phyloP scores from a whole-genome alignment of 352 stramenopile species.

The Globisporangium parvum region DNA sequence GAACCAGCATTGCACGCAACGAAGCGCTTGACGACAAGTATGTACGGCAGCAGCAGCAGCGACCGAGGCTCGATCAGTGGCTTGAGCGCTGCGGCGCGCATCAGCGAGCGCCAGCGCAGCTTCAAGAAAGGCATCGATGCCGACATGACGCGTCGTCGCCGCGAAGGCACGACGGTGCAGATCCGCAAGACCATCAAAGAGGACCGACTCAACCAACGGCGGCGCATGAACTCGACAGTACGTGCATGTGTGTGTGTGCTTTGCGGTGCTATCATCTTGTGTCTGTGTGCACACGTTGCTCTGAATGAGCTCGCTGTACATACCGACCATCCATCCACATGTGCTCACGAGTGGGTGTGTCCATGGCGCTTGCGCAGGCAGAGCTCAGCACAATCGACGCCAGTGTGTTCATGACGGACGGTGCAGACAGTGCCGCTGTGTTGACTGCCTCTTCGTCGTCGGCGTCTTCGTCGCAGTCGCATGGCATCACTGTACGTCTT shows the following conservation, averaged over 20 bases:
- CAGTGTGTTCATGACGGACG: not conserved
- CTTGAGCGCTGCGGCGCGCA: constrained; percentile 6
- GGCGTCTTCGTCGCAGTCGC: constrained; percentile 39
- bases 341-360: not conserved
- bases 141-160: constrained; percentile 61
- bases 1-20: too few relatives aligned
- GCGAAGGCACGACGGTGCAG: constrained; percentile 77
- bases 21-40: not conserved
- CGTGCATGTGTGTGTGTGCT: constrained; percentile 32
- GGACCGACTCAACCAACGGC: constrained; percentile 79
- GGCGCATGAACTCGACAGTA: constrained; percentile 75
- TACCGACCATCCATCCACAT: too few relatives aligned
- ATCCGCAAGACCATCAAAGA: constrained; percentile 86
- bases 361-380: not conserved
- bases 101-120: constrained; percentile 54
- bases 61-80: not conserved
- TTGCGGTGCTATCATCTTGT: constrained; percentile 44
- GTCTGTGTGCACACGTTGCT: not conserved
- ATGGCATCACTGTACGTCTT: constrained; percentile 30
- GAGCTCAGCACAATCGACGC: constrained; percentile 3
- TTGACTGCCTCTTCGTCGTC: constrained; percentile 24
- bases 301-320: too few relatives aligned
- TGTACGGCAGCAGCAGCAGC: not conserved
- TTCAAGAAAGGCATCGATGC: constrained; percentile 88
- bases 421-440: constrained; percentile 1